Evolutionary conservation across 495 filamentous ascomycete genomes (phyloP).

Genomic region (Friedmanniomyces simplex): DNA sequence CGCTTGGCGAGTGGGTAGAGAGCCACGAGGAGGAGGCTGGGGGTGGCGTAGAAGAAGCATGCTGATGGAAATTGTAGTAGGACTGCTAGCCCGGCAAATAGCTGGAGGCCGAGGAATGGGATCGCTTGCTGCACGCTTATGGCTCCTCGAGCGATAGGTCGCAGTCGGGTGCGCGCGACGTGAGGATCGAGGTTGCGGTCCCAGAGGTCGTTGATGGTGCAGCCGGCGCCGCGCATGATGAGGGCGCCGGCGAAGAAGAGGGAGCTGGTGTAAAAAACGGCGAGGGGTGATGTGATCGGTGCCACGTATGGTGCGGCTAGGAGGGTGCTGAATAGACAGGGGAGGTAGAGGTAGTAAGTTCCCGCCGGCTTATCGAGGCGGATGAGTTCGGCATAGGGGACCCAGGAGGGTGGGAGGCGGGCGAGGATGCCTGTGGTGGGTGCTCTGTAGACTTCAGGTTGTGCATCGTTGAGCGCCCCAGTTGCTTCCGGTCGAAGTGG

Average conservation of each 20-base stretch:
- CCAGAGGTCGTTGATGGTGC: slow-evolving; percentile 96
- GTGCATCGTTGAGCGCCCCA: neutral
- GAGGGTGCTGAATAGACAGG: slow-evolving; percentile 80
- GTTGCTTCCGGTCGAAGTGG: neutral
- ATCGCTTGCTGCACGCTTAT: slow-evolving; percentile 64
- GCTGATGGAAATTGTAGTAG: slow-evolving; percentile 76
- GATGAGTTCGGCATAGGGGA: slow-evolving; percentile 89
- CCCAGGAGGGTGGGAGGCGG: slow-evolving; percentile 58
- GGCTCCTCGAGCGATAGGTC: slow-evolving; percentile 81
- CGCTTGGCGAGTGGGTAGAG: slow-evolving; percentile 88
- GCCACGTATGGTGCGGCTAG: slow-evolving; percentile 50
- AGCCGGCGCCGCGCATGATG: slow-evolving; percentile 96
- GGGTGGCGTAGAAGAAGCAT: slow-evolving; percentile 81
- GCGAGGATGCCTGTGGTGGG: slow-evolving; percentile 72
- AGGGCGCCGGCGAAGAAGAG: slow-evolving; percentile 83
- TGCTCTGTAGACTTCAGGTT: slow-evolving; percentile 44
- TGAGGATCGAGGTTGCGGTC: slow-evolving; percentile 86
- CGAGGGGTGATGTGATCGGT: slow-evolving; percentile 47
- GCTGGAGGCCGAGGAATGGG: slow-evolving; percentile 68
- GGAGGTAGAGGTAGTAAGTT: slow-evolving; percentile 92
- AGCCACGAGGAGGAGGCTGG: slow-evolving; percentile 69
- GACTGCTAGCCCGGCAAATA: slow-evolving; percentile 68
- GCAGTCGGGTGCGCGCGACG: slow-evolving; percentile 75
- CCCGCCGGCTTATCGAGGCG: slow-evolving; percentile 91
- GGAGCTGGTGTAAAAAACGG: slow-evolving; percentile 51